Conservation (phyloP, 768 basidiomycete species). For the Mrakia gelida region DNA sequence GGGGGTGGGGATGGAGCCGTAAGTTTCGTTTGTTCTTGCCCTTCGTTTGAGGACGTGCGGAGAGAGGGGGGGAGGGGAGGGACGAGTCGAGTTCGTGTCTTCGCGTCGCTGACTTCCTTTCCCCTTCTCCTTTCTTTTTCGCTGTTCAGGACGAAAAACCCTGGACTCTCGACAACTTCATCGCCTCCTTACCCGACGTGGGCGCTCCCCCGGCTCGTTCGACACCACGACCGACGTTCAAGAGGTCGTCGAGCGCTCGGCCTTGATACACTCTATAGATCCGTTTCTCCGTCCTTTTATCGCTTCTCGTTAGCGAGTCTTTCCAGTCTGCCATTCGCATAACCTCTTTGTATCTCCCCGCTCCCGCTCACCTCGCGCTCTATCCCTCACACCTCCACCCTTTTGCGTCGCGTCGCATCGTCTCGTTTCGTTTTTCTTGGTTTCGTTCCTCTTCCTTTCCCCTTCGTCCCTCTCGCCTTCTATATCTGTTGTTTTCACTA, state of each 20-base stretch:
- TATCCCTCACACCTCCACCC: neutral
- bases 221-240: no score
- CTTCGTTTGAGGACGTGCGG: no score
- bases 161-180: neutral
- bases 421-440: neutral
- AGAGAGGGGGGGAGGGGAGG: no score
- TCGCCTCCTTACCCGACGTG: neutral
- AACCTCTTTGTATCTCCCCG: no score
- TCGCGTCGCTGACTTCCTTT: neutral
- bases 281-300: neutral
- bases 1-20: neutral
- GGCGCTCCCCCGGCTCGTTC: neutral
- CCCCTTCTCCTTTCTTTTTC: neutral
- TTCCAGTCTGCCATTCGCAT: no score
- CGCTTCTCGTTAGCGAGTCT: no score
- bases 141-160: neutral
- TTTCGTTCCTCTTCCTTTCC: neutral
- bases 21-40: neutral
- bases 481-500: neutral
- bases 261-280: neutral
- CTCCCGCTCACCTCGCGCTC: no score
- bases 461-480: neutral
- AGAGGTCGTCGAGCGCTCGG: neutral
- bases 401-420: neutral
- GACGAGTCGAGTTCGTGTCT: no score